These are phyloP conservation scores for Citrus hindsii DNA, from an alignment of 345 rosid genomes.

Conservation along the genomic window DNA sequence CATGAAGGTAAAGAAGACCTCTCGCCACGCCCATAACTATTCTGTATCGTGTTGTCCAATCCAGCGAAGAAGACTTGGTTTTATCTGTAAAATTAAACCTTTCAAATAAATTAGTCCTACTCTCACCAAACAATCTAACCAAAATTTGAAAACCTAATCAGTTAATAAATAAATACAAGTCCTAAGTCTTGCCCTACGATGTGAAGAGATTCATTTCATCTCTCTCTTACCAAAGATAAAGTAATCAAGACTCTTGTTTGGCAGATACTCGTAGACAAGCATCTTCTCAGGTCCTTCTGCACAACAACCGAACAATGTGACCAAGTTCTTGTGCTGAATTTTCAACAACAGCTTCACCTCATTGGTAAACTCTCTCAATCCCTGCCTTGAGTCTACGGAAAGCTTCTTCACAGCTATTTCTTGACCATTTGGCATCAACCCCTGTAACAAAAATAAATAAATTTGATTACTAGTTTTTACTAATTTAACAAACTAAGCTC, in stretches of 20 bases:
- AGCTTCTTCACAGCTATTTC: conserved; percentile 77
- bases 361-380: conserved; percentile 60
- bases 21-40: conserved; percentile 69
- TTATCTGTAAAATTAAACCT: conserved; percentile 39
- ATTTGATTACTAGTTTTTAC: neutral
- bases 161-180: neutral
- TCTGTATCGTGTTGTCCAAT: conserved; percentile 56
- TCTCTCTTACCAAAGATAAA: conserved; percentile 59
- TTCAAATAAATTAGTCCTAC: neutral
- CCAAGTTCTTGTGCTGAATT: conserved; percentile 78
- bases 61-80: conserved; percentile 40
- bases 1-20: conserved; percentile 75
- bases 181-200: neutral
- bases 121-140: neutral
- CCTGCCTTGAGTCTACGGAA: conserved; percentile 60
- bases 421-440: conserved; percentile 52
- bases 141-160: neutral
- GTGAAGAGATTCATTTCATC: neutral
- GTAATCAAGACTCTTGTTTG: conserved; percentile 68
- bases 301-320: conserved; percentile 70
- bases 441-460: conserved; percentile 32
- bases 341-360: conserved; percentile 67
- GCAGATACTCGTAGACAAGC: conserved; percentile 78
- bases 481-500: no score
- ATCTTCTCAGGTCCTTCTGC: conserved; percentile 67